Conservation (phyloP, 805 yeast species). For the Wickerhamiella cacticola region DNA sequence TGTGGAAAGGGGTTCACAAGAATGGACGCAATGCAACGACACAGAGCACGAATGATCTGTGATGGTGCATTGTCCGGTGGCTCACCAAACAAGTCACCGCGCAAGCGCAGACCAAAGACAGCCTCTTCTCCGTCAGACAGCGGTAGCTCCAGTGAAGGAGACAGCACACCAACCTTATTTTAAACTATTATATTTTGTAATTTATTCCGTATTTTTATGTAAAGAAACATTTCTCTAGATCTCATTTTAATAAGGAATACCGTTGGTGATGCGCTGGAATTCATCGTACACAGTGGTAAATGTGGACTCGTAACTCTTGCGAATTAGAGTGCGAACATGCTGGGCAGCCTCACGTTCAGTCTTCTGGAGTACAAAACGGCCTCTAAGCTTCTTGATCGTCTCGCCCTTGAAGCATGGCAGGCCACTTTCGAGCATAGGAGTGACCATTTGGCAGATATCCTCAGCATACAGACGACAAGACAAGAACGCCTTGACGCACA, state of each 20-base stretch:
- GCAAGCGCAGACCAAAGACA: neutral
- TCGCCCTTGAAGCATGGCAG: constrained; percentile 87
- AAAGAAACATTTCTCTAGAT: neutral
- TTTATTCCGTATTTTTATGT: neutral
- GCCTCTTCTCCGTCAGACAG: constrained; percentile 1
- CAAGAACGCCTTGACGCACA: constrained; percentile 84
- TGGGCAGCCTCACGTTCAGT: constrained; percentile 75
- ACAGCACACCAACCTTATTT: neutral
- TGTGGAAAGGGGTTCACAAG: constrained; percentile 93
- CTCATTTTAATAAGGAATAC: constrained; percentile 85
- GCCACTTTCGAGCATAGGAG: constrained; percentile 90
- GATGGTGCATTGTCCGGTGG: constrained; percentile 46
- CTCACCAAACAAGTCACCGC: constrained; percentile 22
- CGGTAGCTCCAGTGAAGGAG: neutral
- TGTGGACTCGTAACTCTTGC: constrained; percentile 71
- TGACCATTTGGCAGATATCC: constrained; percentile 68
- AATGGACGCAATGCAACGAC: constrained; percentile 78
- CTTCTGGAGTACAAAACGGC: constrained; percentile 70
- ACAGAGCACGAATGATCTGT: constrained; percentile 68
- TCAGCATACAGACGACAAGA: constrained; percentile 83
- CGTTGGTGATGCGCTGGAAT: constrained; percentile 91
- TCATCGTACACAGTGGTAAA: constrained; percentile 95
- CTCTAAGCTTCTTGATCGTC: constrained; percentile 65
- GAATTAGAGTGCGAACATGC: constrained; percentile 61
- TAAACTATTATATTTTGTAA: constrained; percentile 8